phyloP scores from a whole-genome alignment of 169 alveolate species.

The Plasmodium ovale region DNA sequence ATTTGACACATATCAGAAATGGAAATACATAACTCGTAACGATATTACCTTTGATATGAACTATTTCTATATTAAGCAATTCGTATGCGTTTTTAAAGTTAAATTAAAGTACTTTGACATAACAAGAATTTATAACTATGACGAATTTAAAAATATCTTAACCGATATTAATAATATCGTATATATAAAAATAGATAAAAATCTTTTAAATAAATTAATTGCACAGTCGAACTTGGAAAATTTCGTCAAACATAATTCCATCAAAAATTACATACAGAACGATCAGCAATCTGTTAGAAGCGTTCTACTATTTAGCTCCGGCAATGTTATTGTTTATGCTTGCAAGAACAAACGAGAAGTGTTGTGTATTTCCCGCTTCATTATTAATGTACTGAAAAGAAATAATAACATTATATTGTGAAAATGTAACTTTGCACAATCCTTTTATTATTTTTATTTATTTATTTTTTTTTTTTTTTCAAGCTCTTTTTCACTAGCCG shows the following conservation, averaged over 20 bases:
- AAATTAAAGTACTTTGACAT: slow-evolving; percentile 56
- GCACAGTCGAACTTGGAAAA: slow-evolving; percentile 18
- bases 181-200: slow-evolving; percentile 61
- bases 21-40: slow-evolving; percentile 39
- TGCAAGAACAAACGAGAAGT: slow-evolving; percentile 36
- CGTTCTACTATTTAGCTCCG: slow-evolving; percentile 39
- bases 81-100: slow-evolving; percentile 57
- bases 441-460: too few relatives aligned
- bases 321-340: slow-evolving; percentile 58
- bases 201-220: slow-evolving; percentile 52
- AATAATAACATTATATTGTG: slow-evolving; percentile 25
- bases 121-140: slow-evolving; percentile 24
- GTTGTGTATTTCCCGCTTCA: slow-evolving; percentile 37
- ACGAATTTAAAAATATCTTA: slow-evolving; percentile 59
- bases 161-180: slow-evolving; percentile 62
- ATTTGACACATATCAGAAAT: slow-evolving; percentile 35
- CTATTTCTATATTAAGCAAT: slow-evolving; percentile 29
- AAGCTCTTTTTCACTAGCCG: too few relatives aligned
- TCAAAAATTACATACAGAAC: not conserved
- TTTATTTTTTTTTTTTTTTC: too few relatives aligned
- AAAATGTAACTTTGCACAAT: too few relatives aligned
- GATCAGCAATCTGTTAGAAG: slow-evolving; percentile 21
- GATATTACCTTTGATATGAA: slow-evolving; percentile 57
- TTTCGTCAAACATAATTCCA: slow-evolving; percentile 11
- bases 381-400: slow-evolving; percentile 21